phyloP scores from a whole-genome alignment of 2,329 filamentous ascomycete species.

The Cladosporium sphaerospermum region DNA sequence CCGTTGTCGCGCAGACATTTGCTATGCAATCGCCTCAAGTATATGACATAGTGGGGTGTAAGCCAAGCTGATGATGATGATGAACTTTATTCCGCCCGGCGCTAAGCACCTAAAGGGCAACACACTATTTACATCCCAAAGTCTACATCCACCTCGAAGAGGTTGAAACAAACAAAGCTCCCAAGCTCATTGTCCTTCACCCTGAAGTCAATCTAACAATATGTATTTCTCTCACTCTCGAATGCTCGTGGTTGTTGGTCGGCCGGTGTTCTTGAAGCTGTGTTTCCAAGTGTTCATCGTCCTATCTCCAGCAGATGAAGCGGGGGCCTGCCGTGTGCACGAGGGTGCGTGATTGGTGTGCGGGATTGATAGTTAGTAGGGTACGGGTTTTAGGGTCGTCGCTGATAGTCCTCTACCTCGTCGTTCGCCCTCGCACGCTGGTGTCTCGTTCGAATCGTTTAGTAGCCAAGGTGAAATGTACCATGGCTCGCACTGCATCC shows the following conservation, averaged over 20 bases:
- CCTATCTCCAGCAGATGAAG: neutral
- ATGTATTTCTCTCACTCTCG: neutral
- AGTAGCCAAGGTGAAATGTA: neutral
- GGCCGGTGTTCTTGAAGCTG: constrained; percentile 1
- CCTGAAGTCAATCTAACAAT: neutral
- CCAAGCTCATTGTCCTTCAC: neutral
- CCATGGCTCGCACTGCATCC: neutral
- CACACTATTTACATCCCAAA: neutral
- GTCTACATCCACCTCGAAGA: neutral
- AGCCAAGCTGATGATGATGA: neutral
- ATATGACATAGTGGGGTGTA: too few relatives aligned
- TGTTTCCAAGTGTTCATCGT: constrained; percentile 7
- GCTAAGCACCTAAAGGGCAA: constrained; percentile 2
- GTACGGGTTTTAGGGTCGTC: too few relatives aligned
- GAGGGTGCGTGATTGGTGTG: neutral
- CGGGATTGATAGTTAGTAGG: too few relatives aligned
- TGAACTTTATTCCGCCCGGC: neutral
- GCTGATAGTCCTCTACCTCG: too few relatives aligned
- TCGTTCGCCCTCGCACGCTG: neutral
- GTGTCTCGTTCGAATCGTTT: neutral
- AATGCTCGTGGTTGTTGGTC: neutral
- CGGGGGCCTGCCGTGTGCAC: neutral
- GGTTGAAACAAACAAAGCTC: neutral
- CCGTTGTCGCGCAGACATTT: too few relatives aligned
- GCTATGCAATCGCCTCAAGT: too few relatives aligned